These are phyloP conservation scores for Fusarium nygamai DNA, from an alignment of 2,329 filamentous ascomycete genomes.

Conservation along the genomic window DNA sequence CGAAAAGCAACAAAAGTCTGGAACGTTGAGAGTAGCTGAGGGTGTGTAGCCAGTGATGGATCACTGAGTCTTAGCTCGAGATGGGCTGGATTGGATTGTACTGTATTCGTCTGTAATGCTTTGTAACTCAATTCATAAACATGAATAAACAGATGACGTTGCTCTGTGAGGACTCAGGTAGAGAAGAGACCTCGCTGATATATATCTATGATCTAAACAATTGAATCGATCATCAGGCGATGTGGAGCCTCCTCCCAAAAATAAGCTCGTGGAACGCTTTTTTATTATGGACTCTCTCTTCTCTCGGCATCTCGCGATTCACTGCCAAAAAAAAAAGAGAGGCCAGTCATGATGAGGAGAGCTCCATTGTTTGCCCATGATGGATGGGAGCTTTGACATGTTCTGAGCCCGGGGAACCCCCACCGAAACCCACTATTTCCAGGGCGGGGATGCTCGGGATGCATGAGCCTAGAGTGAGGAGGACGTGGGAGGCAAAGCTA, in stretches of 20 bases:
- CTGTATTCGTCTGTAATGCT: slow-evolving; percentile 3
- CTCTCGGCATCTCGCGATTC: slow-evolving; percentile 7
- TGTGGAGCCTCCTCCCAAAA: slow-evolving; percentile 5
- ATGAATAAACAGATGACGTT: slow-evolving; percentile 17
- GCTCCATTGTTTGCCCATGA: slow-evolving; percentile 29
- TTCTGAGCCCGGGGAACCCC: slow-evolving; percentile 20
- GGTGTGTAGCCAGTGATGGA: slow-evolving; percentile 2
- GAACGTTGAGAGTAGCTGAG: slow-evolving; percentile 12
- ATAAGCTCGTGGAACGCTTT: slow-evolving; percentile 31
- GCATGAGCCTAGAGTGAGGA: slow-evolving; percentile 2
- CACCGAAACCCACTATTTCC: slow-evolving; percentile 31
- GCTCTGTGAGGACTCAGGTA: not conserved
- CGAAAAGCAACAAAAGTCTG: slow-evolving; percentile 23
- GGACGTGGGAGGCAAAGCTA: slow-evolving; percentile 4
- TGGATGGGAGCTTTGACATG: slow-evolving; percentile 27
- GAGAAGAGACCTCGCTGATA: not conserved
- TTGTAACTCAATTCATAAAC: slow-evolving; percentile 16
- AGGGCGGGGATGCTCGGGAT: slow-evolving; percentile 29
- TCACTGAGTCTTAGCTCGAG: slow-evolving; percentile 3
- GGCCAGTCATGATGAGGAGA: slow-evolving; percentile 33
- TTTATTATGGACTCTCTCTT: slow-evolving; percentile 13
- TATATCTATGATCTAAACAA: not conserved
- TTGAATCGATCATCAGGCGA: slow-evolving; percentile 6
- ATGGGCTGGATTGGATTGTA: not conserved
- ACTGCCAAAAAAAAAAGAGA: not conserved